These are phyloP conservation scores for Aspergillus glaucus DNA, from an alignment of 2,329 filamentous ascomycete genomes.

Conservation along the genomic window DNA sequence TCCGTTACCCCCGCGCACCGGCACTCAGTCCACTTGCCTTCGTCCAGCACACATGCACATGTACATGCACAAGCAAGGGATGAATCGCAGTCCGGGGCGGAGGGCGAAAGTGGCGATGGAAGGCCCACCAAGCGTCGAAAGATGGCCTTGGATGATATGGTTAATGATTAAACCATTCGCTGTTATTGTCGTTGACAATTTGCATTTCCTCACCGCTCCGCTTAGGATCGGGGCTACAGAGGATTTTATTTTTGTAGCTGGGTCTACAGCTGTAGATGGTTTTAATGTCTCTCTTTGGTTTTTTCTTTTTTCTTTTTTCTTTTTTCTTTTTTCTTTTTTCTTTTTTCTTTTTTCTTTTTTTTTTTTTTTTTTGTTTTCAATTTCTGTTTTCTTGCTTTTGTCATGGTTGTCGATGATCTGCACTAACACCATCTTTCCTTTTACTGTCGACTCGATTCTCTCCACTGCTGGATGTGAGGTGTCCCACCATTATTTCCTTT, in stretches of 20 bases:
- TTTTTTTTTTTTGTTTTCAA: too few relatives aligned
- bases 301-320: too few relatives aligned
- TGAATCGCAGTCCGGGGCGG: slow-evolving; percentile 12
- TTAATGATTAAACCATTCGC: slow-evolving; percentile 25
- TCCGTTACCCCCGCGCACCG: slow-evolving; percentile 14
- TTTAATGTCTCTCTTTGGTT: slow-evolving; percentile 13
- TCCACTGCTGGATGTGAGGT: not conserved
- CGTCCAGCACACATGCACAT: not conserved
- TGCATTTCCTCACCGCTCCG: not conserved
- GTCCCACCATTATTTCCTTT: not conserved
- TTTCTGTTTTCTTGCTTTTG: too few relatives aligned
- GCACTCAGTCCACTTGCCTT: slow-evolving; percentile 12
- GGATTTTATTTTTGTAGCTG: slow-evolving; percentile 11
- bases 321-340: too few relatives aligned
- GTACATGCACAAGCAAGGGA: slow-evolving; percentile 3
- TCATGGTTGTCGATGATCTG: too few relatives aligned
- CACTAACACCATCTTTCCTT: too few relatives aligned
- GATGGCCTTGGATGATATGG: slow-evolving; percentile 37
- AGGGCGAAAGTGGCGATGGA: slow-evolving; percentile 15
- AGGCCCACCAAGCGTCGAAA: slow-evolving; percentile 31
- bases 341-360: too few relatives aligned
- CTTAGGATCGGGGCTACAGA: not conserved
- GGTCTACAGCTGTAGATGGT: slow-evolving; percentile 15
- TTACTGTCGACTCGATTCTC: not conserved
- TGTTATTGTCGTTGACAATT: not conserved